phyloP scores from a whole-genome alignment of 139 green algal genomes.

The Tetraselmis striata region DNA sequence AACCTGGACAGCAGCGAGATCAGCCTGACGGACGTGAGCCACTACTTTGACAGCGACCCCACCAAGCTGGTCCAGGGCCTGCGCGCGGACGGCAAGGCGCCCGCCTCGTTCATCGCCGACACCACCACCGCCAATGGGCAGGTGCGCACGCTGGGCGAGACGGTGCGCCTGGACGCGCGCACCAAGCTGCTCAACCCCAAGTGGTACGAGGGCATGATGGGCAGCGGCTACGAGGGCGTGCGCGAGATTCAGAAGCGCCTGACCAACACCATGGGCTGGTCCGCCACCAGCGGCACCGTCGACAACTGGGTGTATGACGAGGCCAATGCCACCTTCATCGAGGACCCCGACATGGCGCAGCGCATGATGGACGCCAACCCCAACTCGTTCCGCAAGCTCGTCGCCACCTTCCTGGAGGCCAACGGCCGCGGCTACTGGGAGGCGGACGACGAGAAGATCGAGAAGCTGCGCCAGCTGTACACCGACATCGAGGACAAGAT shows the following conservation, averaged over 20 bases:
- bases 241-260: conserved; percentile 99
- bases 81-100: conserved; percentile 77
- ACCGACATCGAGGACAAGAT: conserved; percentile 94
- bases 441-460: conserved; percentile 86
- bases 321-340: conserved; percentile 94
- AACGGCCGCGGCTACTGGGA: conserved; percentile 96
- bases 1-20: conserved; percentile 99
- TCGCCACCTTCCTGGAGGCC: conserved; percentile 96
- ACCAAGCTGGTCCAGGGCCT: conserved; percentile 96
- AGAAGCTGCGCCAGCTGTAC: conserved; percentile 87
- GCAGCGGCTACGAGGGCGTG: conserved; percentile 93
- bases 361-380: conserved; percentile 96
- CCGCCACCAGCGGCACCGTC: conserved; percentile 82
- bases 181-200: conserved; percentile 99
- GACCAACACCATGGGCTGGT: conserved; percentile 99
- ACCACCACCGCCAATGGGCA: conserved; percentile 97
- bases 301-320: conserved; percentile 99
- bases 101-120: conserved; percentile 93
- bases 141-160: conserved; percentile 90
- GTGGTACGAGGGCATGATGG: conserved; percentile 99
- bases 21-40: conserved; percentile 89
- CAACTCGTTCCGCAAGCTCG: conserved; percentile 89
- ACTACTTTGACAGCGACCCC: conserved; percentile 98
- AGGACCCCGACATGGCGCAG: conserved; percentile 91
- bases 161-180: conserved; percentile 91